Conservation (phyloP, 1,284 basidiomycete species). For the Microbotryum scabiosae region DNA sequence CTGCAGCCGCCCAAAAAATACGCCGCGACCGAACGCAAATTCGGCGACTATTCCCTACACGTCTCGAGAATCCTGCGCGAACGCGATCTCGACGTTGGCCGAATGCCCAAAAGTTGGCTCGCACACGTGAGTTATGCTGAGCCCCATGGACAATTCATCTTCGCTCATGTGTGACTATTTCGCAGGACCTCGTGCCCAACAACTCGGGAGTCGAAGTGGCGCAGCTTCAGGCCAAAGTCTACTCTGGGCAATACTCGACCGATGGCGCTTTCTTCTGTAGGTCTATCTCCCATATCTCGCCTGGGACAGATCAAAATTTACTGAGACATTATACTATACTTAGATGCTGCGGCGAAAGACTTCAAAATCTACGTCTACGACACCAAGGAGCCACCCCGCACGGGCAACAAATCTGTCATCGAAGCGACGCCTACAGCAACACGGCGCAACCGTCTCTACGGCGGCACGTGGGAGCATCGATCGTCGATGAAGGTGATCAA, state of each 20-base stretch:
- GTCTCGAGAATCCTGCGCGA: slow-evolving; percentile 18
- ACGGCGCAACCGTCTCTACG: neutral
- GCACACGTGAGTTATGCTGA: slow-evolving; percentile 33
- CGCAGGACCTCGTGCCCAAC: slow-evolving; percentile 70
- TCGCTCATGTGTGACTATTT: slow-evolving; percentile 39
- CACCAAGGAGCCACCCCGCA: slow-evolving; percentile 51
- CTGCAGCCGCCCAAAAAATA: slow-evolving; percentile 17
- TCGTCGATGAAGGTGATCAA: slow-evolving; percentile 60
- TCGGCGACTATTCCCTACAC: slow-evolving; percentile 12
- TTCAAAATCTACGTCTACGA: slow-evolving; percentile 56
- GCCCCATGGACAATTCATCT: neutral
- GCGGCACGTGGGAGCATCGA: slow-evolving; percentile 20
- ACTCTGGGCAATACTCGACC: slow-evolving; percentile 81
- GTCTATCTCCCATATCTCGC: too few species aligned
- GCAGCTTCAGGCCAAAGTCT: slow-evolving; percentile 68
- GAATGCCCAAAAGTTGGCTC: slow-evolving; percentile 40
- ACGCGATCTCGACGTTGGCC: slow-evolving; percentile 34
- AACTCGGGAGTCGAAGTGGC: slow-evolving; percentile 79
- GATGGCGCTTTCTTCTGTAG: slow-evolving; percentile 36
- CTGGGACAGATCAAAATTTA: neutral
- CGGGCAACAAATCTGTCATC: slow-evolving; percentile 24
- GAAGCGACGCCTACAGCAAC: slow-evolving; percentile 4
- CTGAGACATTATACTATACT: neutral
- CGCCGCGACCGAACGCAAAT: slow-evolving; percentile 5
- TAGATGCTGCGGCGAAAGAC: slow-evolving; percentile 4